phyloP scores from a whole-genome alignment of 495 filamentous ascomycete genomes.

The Haplographium delicatum region DNA sequence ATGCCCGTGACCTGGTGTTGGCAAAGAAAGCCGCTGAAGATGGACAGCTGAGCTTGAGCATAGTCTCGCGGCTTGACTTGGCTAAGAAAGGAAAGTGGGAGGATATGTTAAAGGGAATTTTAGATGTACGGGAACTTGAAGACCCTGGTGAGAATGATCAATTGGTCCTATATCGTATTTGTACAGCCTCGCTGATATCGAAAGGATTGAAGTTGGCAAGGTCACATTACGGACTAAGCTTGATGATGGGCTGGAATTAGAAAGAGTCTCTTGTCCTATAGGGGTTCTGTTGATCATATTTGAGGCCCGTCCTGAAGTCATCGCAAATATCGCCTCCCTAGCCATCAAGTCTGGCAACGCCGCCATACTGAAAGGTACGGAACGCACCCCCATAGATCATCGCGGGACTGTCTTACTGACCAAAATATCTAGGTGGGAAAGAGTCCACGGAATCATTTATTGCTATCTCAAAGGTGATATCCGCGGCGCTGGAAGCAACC shows the following conservation, averaged over 20 bases:
- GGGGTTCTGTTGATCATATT: constrained; percentile 97
- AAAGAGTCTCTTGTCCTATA: constrained; percentile 88
- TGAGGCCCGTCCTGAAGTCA: constrained; percentile 95
- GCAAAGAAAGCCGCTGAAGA: constrained; percentile 66
- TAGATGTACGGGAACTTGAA: constrained; percentile 78
- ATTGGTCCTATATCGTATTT: too few relatives aligned
- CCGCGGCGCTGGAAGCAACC: constrained; percentile 67
- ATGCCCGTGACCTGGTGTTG: constrained; percentile 69
- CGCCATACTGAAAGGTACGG: constrained; percentile 84
- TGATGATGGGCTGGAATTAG: constrained; percentile 81
- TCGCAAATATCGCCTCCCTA: constrained; percentile 96
- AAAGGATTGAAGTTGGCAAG: constrained; percentile 63
- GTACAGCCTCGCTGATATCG: constrained; percentile 4
- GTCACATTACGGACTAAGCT: constrained; percentile 76
- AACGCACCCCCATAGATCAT: too few relatives aligned
- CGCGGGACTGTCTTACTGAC: constrained; percentile 1
- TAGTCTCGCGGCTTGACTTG: constrained; percentile 88
- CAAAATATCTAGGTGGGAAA: constrained; percentile 64
- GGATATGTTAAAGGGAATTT: constrained; percentile 94
- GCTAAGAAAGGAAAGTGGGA: constrained; percentile 86
- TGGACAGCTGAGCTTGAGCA: constrained; percentile 73
- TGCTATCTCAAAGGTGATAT: constrained; percentile 82
- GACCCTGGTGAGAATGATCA: constrained; percentile 82
- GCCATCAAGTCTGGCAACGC: constrained; percentile 97
- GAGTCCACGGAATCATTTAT: constrained; percentile 92